Base-by-base conservation (phyloP, 371 early-diverging fungal genomes). In the Syncephalastrum racemosum region DNA sequence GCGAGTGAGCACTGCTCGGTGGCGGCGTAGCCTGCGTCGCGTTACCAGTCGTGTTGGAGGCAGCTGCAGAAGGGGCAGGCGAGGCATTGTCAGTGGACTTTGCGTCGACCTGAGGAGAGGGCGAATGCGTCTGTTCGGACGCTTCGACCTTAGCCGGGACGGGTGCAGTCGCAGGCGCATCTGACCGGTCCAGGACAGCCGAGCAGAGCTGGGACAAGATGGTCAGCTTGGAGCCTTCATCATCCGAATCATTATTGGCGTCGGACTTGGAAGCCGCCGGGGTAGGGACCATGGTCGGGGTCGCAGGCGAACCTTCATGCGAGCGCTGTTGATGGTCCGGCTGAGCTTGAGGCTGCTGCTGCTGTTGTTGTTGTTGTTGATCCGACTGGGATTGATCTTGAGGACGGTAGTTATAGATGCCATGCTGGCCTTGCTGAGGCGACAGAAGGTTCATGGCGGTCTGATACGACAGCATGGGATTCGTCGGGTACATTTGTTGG, bases 131-230 rank as follows among this genome's bases (percentile, higher is more conserved):
- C 7, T 24, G 22, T n/a, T 48, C n/a, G 24, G 49, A 10, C 22
- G 55, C 14, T 3, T 36, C 19, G 8, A 18, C 44, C 10, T 16
- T 46, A 23, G n/a, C 41, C 27, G 43, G 25, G 44, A 41, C 23
- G 18, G 20, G 44, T 4, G n/a, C 49, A 12, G 16, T 15, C 24
- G 19, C 24, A 6, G 60, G 61, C 3, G 59, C 45, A 51, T 76
- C 59, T 43, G 62, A 72, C 44, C 63, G 59, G 58, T 73, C 75
- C 36, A 79, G 59, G 3, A 75, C 79, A 56, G 64, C 75, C 50
- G 71, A 75, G 54, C 79, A 79, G 20, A 79, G 76, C 60, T 71
- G 71, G 25, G 79, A 79, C 25, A 79, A 53, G 42, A 79, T 73
- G n/a, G 47, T 75, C 42, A 79, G 56, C 52, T 79, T 79, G 27